phyloP scores from a whole-genome alignment of 148 eudicot species.

The Amaranthus cruentus region DNA sequence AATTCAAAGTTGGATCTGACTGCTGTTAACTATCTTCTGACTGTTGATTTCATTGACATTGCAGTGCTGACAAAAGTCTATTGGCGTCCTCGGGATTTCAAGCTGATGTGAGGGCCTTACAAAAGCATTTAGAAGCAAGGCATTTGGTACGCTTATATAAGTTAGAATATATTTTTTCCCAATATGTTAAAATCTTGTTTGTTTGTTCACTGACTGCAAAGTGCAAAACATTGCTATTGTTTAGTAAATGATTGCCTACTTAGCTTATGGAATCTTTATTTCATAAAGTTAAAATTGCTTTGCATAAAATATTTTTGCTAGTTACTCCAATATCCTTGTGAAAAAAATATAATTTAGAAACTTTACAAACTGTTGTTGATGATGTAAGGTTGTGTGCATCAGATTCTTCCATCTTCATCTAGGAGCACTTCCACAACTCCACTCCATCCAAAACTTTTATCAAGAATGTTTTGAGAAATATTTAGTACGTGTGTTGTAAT shows the following conservation, averaged over 20 bases:
- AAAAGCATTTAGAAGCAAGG: constrained; percentile 77
- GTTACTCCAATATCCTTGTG: not conserved
- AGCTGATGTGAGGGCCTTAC: constrained; percentile 95
- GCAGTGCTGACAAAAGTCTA: constrained; percentile 77
- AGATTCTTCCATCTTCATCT: not conserved
- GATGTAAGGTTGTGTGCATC: not conserved
- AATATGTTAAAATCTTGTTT: not conserved
- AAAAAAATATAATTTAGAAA: not conserved
- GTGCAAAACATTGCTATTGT: not conserved
- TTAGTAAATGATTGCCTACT: not conserved
- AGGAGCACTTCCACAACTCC: not conserved
- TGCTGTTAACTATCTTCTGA: constrained; percentile 3
- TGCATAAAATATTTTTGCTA: not conserved
- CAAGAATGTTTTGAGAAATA: not conserved
- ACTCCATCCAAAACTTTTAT: not conserved
- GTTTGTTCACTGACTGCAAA: not conserved
- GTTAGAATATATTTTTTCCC: not conserved
- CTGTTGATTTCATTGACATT: constrained; percentile 17
- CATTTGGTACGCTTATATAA: constrained; percentile 52
- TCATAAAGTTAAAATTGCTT: not conserved
- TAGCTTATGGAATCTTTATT: not conserved
- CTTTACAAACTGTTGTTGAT: not conserved
- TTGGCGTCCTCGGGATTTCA: constrained; percentile 95
- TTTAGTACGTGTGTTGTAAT: not conserved
- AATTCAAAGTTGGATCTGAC: not conserved